Percentiles rank a stretch among this genome's conserved stretches.
Conservation (phyloP, 2,329 filamentous ascomycete genomes). For the Ambrosiella xylebori region DNA sequence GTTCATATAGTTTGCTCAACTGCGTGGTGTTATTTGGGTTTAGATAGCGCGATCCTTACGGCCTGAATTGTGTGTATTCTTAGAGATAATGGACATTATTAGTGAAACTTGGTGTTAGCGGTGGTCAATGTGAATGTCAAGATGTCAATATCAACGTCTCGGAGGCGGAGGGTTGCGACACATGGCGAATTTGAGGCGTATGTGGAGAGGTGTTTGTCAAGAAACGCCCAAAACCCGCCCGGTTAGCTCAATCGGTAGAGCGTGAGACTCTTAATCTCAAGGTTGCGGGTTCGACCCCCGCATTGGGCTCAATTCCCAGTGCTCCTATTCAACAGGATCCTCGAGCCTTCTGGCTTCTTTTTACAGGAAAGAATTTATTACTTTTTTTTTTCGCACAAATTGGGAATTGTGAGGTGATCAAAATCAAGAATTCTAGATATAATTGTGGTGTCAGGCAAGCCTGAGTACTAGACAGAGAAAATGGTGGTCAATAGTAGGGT, state of each 20-base stretch:
- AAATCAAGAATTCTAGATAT: not conserved
- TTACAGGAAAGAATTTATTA: not conserved
- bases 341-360: not conserved
- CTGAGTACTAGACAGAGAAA: not conserved
- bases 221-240: constrained; percentile 20
- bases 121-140: not conserved
- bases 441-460: not conserved
- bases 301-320: constrained; percentile 16
- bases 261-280: constrained; percentile 49
- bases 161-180: too few species aligned
- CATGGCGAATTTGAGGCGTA: too few species aligned
- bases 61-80: not conserved
- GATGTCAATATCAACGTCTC: too few species aligned
- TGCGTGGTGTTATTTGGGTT: not conserved
- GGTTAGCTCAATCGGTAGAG: constrained; percentile 56
- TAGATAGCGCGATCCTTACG: not conserved
- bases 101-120: constrained; percentile 2
- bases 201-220: not conserved
- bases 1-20: not conserved
- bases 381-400: not conserved
- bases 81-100: not conserved
- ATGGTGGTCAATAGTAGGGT: not conserved
- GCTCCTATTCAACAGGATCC: constrained; percentile 11
- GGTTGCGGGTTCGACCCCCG: constrained; percentile 27
- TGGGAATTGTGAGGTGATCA: not conserved